Base-by-base conservation (phyloP, 805 yeast species). In the Blastobotrys parvus region DNA sequence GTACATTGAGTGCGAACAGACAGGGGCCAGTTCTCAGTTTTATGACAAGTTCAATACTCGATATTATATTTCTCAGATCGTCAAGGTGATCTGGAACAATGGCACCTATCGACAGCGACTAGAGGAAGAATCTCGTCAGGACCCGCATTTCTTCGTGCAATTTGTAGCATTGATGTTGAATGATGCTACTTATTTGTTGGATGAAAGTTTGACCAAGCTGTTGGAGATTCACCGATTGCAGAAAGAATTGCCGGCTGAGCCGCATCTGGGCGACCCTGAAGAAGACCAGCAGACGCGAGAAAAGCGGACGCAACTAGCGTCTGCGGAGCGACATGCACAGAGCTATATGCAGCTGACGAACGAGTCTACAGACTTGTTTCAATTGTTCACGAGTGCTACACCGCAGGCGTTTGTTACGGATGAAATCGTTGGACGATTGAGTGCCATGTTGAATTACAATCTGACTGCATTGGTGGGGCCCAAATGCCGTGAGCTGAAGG, bases 371-470 rank as follows among this genome's bases (percentile, higher is more conserved):
- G 74, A 73, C 35, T 67, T 92, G 49, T 82, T 92, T 56, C 80
- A 77, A 50, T 64, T 88, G 38, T 92, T 89, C 59, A 87, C 97
- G 0, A 70, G 76, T 45, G 90, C 90, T 49, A 85, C 86, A 7
- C 96, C 97, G 6, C 70, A 68, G 41, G 90, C 95, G 0, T 92
- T 92, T 64, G 77, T 79, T 3, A 82, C 86, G 35, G 78, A 85
- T 1, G 98, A 92, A 63, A 80, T 92, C 55, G 95, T 90, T 34
- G 95, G 88, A 55, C 74, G 98, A 62, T 69, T 92, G 49, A 95
- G 98, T 0, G 88, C 95, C 37, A 92, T 92, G 99, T 69, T 92
- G 59, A 83, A 92, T 65, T 90, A 89, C 64, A 92, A 92, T 59
- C 68, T 92, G 48, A 83, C 78, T 39, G 87, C 90, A n/a, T 69